phyloP scores from a whole-genome alignment of 2,329 filamentous ascomycete genomes.

The Fusarium xylarioides region DNA sequence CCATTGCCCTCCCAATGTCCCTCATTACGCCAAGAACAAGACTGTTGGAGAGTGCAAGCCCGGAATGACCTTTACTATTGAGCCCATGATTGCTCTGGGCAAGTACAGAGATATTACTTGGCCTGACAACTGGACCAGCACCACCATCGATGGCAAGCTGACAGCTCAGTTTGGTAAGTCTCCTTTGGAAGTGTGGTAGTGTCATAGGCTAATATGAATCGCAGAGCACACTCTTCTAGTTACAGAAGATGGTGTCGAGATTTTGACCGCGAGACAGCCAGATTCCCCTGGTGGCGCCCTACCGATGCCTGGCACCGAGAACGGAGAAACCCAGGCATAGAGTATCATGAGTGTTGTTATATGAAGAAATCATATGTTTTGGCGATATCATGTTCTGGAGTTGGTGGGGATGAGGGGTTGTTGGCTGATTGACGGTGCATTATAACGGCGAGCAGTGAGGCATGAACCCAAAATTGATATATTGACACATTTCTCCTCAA shows the following conservation, averaged over 20 bases:
- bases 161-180: slow-evolving; percentile 90
- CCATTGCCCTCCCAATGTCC: slow-evolving; percentile 92
- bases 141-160: slow-evolving; percentile 85
- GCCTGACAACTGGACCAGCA: slow-evolving; percentile 99
- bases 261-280: slow-evolving; percentile 77
- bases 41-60: slow-evolving; percentile 92
- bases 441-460: slow-evolving; percentile 1
- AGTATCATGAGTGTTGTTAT: not conserved
- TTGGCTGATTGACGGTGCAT: slow-evolving; percentile 9
- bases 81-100: slow-evolving; percentile 96
- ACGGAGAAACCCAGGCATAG: slow-evolving; percentile 23
- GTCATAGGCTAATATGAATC: slow-evolving; percentile 31
- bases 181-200: not conserved
- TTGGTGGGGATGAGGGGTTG: slow-evolving; percentile 16
- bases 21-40: slow-evolving; percentile 99
- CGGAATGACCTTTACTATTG: slow-evolving; percentile 98
- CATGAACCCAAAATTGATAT: slow-evolving; percentile 6
- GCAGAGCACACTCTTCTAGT: slow-evolving; percentile 84
- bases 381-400: slow-evolving; percentile 17
- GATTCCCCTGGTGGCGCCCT: slow-evolving; percentile 81
- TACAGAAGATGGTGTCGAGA: slow-evolving; percentile 82
- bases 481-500: not conserved
- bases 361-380: slow-evolving; percentile 6
- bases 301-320: slow-evolving; percentile 58
- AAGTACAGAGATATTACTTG: slow-evolving; percentile 93